phyloP scores from a whole-genome alignment of 306 rosid genomes.

The Hippophae tibetana region DNA sequence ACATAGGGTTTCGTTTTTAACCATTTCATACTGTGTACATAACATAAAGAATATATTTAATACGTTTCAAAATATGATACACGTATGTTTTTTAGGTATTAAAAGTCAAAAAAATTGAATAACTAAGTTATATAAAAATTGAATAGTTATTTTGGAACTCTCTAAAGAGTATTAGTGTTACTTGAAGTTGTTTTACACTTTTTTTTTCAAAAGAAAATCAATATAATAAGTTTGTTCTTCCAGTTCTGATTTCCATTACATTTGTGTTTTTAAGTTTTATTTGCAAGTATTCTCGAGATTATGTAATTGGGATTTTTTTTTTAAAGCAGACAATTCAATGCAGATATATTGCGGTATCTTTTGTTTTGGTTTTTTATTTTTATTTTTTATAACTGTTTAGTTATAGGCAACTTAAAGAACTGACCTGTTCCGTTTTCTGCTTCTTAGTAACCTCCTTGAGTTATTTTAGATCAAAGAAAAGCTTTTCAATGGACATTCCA shows the following conservation, averaged over 20 bases:
- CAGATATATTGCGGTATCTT: too few relatives aligned
- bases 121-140: too few relatives aligned
- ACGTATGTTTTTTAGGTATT: too few relatives aligned
- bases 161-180: background rate
- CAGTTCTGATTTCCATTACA: background rate
- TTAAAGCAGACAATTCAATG: background rate
- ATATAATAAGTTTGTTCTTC: background rate
- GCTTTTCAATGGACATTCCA: constrained; percentile 47
- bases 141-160: background rate
- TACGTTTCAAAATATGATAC: too few relatives aligned
- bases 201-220: background rate
- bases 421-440: constrained; percentile 13
- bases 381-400: constrained; percentile 1
- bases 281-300: background rate
- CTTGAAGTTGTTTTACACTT: background rate
- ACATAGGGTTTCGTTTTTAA: too few relatives aligned
- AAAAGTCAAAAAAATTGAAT: too few relatives aligned
- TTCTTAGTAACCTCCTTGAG: constrained; percentile 17
- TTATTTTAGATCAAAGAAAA: constrained; percentile 13
- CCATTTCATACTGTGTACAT: too few relatives aligned
- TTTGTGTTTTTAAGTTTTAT: background rate
- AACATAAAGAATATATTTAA: too few relatives aligned
- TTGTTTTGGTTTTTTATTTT: background rate
- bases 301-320: background rate
- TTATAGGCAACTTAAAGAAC: background rate